phyloP scores from a whole-genome alignment of 192 early-diverging fungal genomes.

The Podila clonocystis region DNA sequence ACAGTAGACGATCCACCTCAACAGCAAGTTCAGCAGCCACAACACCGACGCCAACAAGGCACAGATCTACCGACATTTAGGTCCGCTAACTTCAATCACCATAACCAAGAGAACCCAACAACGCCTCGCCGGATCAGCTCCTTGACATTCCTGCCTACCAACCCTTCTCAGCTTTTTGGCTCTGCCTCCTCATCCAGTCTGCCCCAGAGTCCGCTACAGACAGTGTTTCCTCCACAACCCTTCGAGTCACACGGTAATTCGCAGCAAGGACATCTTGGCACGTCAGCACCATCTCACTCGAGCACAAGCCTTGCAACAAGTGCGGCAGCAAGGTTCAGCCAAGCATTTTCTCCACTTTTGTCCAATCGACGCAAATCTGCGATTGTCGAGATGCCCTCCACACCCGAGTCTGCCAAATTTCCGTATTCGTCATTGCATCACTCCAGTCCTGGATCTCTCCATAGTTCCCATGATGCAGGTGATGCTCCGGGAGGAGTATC shows the following conservation, averaged over 20 bases:
- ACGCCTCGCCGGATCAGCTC: not conserved
- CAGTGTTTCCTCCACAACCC: not conserved
- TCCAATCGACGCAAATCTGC: slow-evolving; percentile 38
- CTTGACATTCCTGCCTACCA: not conserved
- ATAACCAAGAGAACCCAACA: not conserved
- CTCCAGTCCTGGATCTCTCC: slow-evolving; percentile 24
- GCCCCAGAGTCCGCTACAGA: slow-evolving; percentile 1
- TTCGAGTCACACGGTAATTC: not conserved
- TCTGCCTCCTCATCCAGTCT: not conserved
- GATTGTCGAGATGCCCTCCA: slow-evolving; percentile 36
- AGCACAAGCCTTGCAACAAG: slow-evolving; percentile 24
- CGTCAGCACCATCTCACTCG: not conserved
- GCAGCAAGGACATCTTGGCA: not conserved
- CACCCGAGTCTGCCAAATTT: slow-evolving; percentile 38
- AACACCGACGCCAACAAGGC: too few species aligned
- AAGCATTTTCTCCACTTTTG: slow-evolving; percentile 43
- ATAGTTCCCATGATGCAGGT: slow-evolving; percentile 1
- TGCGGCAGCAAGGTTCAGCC: slow-evolving; percentile 31
- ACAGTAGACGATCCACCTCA: too few species aligned
- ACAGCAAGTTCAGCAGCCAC: too few species aligned
- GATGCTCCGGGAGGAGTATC: slow-evolving; percentile 4
- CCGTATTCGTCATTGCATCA: slow-evolving; percentile 9
- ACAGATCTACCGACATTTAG: too few species aligned
- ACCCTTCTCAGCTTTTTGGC: not conserved
- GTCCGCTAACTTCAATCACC: not conserved